Evolutionary conservation across 2,329 filamentous ascomycete species (phyloP).

Genomic region (Aaosphaeria arxii): DNA sequence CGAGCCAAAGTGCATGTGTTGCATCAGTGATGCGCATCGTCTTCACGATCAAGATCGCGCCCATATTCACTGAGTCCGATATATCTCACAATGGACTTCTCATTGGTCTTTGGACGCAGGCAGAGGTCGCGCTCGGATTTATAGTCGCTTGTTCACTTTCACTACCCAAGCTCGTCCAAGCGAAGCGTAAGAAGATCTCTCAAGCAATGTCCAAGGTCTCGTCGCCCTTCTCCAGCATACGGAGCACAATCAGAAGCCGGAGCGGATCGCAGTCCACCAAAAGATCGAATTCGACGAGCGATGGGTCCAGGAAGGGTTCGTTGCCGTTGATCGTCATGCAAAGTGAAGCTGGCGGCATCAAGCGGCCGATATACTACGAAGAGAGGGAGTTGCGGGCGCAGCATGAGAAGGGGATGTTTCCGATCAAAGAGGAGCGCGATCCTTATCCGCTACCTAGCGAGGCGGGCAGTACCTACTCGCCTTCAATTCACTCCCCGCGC

Average conservation of each 20-base stretch:
- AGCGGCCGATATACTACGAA: neutral
- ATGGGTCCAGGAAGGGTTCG: too few relatives aligned
- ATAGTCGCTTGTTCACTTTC: conserved; percentile 24
- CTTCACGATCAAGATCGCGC: conserved; percentile 20
- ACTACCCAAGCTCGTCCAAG: conserved; percentile 21
- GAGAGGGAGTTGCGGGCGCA: neutral
- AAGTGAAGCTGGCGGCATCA: neutral
- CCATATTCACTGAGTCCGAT: conserved; percentile 17
- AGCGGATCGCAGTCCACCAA: neutral
- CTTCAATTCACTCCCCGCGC: neutral
- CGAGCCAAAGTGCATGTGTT: conserved; percentile 14
- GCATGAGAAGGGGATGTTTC: neutral
- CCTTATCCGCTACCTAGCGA: neutral
- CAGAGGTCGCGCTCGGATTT: conserved; percentile 24
- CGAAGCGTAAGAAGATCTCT: conserved; percentile 15
- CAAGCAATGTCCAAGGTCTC: conserved; percentile 16
- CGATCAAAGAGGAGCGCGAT: neutral
- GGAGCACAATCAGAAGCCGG: neutral
- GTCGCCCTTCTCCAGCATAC: conserved; percentile 9
- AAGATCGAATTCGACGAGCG: neutral
- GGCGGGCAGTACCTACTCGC: neutral
- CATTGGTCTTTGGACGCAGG: conserved; percentile 24
- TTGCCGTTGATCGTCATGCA: too few relatives aligned
- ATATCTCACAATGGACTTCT: conserved; percentile 24
- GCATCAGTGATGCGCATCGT: conserved; percentile 26